Base-by-base conservation (phyloP, 768 basidiomycete species). In the Podaxis carcinomalis region DNA sequence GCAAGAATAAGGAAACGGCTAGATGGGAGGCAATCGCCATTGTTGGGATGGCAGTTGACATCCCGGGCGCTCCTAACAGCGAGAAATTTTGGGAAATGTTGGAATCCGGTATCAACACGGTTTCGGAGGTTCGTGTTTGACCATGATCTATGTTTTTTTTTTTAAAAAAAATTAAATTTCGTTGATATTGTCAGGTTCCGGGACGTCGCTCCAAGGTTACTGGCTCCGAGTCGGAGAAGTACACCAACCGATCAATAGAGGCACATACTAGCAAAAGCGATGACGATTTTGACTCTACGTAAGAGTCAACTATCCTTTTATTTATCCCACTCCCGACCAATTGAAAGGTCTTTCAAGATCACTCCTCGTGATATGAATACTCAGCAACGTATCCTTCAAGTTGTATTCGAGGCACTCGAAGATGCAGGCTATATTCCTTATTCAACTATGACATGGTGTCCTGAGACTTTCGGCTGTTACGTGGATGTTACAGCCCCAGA, bases 281-380 rank as follows among this genome's bases (percentile, higher is more conserved):
- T 25, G 83, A 82, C 63, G 75, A 77, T 52, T 91, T 91, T 66
- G 90, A 92, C 68, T 77, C 88, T 68, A 76, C 73, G 68, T 78
- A 66, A n/a, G 67, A 65, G 25, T 10, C 2, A 5, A 9, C 7
- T 50, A 9, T 2, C 42, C 46, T 14, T 32, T 16, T 13, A 13
- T 23, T 23, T 49, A 51, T n/a, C 10, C 5, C 2, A 36, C n/a
- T 23, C 40, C 42, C 11, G 53, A 21, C 44, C 28, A 9, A 21
- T 37, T 36, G 40, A 5, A 16, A 78, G 77, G 59, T 89, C 89
- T 68, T 92, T 91, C 77, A 83, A 81, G 44, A 81, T 89, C 49
- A 88, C 84, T 42, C 89, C 90, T 1, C 81, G 89, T 4, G 89
- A 77, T 69, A 90, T 90, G 88, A 87, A 90, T 66, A 89, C 90